A percentile compares a stretch with the other conserved stretches of the same genome.
phyloP scores from a whole-genome alignment of 805 yeast species.

The Scheffersomyces stipitis region DNA sequence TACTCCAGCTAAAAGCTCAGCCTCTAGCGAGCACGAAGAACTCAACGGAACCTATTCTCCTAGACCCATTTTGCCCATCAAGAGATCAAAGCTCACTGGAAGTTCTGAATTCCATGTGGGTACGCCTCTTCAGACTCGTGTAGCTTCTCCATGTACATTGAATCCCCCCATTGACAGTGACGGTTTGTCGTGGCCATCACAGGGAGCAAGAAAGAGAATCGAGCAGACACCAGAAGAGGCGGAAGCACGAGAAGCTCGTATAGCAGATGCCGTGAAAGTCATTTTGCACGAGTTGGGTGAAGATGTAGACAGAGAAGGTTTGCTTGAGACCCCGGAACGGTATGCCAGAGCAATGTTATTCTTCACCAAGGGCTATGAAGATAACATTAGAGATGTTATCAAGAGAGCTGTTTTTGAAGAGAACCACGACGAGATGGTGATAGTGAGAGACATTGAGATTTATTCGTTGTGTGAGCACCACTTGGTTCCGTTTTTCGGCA shows the following conservation, averaged over 20 bases:
- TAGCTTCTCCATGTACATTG: slow-evolving; percentile 79
- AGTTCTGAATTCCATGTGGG: slow-evolving; percentile 3
- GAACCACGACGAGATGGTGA: slow-evolving; percentile 98
- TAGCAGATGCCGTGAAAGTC: slow-evolving; percentile 79
- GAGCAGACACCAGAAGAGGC: slow-evolving; percentile 69
- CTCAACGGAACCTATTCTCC: slow-evolving; percentile 19
- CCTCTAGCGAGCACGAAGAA: too few relatives aligned
- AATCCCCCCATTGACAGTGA: slow-evolving; percentile 86
- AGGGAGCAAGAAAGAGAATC: slow-evolving; percentile 77
- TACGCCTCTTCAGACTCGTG: slow-evolving; percentile 71
- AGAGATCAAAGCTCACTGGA: slow-evolving; percentile 5
- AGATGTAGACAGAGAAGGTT: slow-evolving; percentile 84
- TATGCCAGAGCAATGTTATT: slow-evolving; percentile 95
- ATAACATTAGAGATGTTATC: slow-evolving; percentile 86
- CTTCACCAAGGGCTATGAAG: slow-evolving; percentile 96
- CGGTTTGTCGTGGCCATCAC: slow-evolving; percentile 92
- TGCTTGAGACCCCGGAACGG: slow-evolving; percentile 91
- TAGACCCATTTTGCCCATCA: slow-evolving; percentile 17
- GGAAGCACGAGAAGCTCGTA: slow-evolving; percentile 64
- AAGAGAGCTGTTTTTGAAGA: slow-evolving; percentile 96
- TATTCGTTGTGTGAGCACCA: slow-evolving; percentile 96
- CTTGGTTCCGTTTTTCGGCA: slow-evolving; percentile 95
- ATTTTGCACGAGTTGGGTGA: slow-evolving; percentile 87
- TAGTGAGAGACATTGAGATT: slow-evolving; percentile 90
- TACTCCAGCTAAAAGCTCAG: too few relatives aligned